These are phyloP conservation scores for Paxillus involutus DNA, from an alignment of 768 basidiomycete genomes.

Conservation along the genomic window DNA sequence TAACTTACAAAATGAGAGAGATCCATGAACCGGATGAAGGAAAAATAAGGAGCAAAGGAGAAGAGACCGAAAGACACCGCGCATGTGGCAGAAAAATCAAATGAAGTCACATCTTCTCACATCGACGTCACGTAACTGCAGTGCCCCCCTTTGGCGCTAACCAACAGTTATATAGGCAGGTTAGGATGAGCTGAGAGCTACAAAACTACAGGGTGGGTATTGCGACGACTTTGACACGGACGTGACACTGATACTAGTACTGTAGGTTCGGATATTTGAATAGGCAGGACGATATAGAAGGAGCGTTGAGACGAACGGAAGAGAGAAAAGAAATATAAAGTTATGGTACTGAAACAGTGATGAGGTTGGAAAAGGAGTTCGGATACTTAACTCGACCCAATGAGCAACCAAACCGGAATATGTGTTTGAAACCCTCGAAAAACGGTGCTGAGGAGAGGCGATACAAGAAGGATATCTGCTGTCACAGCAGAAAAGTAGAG, in stretches of 20 bases:
- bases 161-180: slow-evolving; percentile 1
- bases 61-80: slow-evolving; percentile 7
- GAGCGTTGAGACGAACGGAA: slow-evolving; percentile 13
- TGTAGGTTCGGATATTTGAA: slow-evolving; percentile 19
- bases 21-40: slow-evolving; percentile 9
- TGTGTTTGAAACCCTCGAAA: slow-evolving; percentile 16
- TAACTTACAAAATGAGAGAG: slow-evolving; percentile 13
- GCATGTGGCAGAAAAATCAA: slow-evolving; percentile 5
- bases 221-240: slow-evolving; percentile 25
- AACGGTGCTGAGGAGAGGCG: slow-evolving; percentile 7
- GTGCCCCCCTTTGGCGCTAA: no score
- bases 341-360: slow-evolving; percentile 30
- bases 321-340: slow-evolving; percentile 23
- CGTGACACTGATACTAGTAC: slow-evolving; percentile 33
- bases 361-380: slow-evolving; percentile 22
- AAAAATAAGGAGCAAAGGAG: slow-evolving; percentile 1
- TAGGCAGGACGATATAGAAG: slow-evolving; percentile 11
- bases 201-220: slow-evolving; percentile 38
- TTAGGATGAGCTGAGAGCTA: slow-evolving; percentile 20
- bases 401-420: slow-evolving; percentile 15
- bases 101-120: background rate
- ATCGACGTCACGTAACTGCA: no score
- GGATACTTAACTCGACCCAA: slow-evolving; percentile 21
- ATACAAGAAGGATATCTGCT: slow-evolving; percentile 16
- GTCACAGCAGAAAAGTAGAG: background rate